Percentiles rank a stretch among this genome's conserved stretches.
phyloP scores from a whole-genome alignment of 257 asterid genomes.

The Gentiana macrophylla region DNA sequence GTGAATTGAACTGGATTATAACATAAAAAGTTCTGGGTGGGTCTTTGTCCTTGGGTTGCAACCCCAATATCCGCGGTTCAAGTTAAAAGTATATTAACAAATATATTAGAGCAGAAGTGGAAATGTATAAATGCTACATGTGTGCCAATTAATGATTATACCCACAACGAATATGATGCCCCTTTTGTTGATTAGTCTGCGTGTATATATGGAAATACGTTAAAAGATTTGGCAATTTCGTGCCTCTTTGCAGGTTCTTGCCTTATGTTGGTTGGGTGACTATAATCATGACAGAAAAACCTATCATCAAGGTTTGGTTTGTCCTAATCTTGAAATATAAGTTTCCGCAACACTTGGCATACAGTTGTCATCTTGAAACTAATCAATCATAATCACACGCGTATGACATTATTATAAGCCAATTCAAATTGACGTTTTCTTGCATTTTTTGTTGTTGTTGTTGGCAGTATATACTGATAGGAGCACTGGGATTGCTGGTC shows the following conservation, averaged over 20 bases:
- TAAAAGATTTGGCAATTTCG: too few relatives aligned
- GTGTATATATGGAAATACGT: too few relatives aligned
- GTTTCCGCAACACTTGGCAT: neutral
- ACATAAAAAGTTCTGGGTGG: too few relatives aligned
- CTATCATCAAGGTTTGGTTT: slow-evolving; percentile 92
- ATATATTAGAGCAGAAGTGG: too few relatives aligned
- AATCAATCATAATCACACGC: neutral
- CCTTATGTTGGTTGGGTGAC: slow-evolving; percentile 99
- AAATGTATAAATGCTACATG: too few relatives aligned
- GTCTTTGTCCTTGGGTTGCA: too few relatives aligned
- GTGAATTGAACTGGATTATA: too few relatives aligned
- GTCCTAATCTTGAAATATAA: neutral
- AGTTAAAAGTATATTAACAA: too few relatives aligned
- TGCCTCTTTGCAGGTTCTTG: slow-evolving; percentile 61
- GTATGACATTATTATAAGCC: neutral
- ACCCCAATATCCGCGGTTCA: too few relatives aligned
- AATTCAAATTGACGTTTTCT: neutral
- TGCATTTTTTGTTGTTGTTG: slow-evolving; percentile 10
- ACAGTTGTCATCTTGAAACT: neutral
- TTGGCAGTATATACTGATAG: slow-evolving; percentile 90
- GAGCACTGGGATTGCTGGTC: slow-evolving; percentile 86
- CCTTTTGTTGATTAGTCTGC: too few relatives aligned
- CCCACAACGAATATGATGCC: too few relatives aligned
- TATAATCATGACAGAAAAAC: slow-evolving; percentile 97
- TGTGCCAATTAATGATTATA: too few relatives aligned